A percentile compares a stretch with the other conserved stretches of the same genome.
These are phyloP conservation scores for Cyanidiococcus yangmingshanensis DNA, from an alignment of 23 red algal genomes.

Conservation along the genomic window DNA sequence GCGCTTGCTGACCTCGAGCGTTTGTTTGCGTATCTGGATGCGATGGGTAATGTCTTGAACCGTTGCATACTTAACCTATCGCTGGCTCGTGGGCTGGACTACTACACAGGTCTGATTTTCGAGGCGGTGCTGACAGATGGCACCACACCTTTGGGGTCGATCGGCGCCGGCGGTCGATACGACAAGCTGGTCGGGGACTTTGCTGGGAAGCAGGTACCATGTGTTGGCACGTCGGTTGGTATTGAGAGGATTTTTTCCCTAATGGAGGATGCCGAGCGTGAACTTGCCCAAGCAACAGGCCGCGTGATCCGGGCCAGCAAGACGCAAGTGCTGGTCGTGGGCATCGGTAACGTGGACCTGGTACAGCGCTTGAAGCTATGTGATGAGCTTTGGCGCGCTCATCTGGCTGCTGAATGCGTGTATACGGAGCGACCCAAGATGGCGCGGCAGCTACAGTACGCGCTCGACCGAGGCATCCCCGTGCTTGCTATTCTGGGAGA, in stretches of 20 bases:
- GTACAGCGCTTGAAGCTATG: conserved; percentile 61
- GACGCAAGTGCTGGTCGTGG: conserved; percentile 74
- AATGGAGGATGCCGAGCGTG: conserved; percentile 62
- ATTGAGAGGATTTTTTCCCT: conserved; percentile 88
- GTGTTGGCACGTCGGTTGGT: conserved; percentile 89
- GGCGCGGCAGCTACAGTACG: conserved; percentile 61
- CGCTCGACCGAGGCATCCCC: conserved; percentile 46
- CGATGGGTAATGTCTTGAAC: conserved; percentile 40
- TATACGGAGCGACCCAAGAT: conserved; percentile 71
- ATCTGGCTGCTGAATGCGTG: conserved; percentile 65
- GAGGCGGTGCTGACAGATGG: conserved; percentile 66
- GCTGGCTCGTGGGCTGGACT: conserved; percentile 88
- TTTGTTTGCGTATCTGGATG: conserved; percentile 46
- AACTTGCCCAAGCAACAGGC: conserved; percentile 36
- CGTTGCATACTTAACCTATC: conserved; percentile 59
- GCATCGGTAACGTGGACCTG: conserved; percentile 57
- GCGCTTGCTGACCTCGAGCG: conserved; percentile 73
- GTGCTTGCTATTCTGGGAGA: conserved; percentile 77
- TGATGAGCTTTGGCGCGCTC: conserved; percentile 64
- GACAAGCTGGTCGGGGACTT: conserved; percentile 86
- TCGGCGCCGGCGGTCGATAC: conserved; percentile 91
- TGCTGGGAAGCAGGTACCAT: conserved; percentile 44
- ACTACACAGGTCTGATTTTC: conserved; percentile 99
- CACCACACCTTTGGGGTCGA: conserved; percentile 53
- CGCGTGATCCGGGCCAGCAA: conserved; percentile 36